These are phyloP conservation scores for Teunomyces aglyptinius DNA, from an alignment of 805 yeast species.

Conservation along the genomic window DNA sequence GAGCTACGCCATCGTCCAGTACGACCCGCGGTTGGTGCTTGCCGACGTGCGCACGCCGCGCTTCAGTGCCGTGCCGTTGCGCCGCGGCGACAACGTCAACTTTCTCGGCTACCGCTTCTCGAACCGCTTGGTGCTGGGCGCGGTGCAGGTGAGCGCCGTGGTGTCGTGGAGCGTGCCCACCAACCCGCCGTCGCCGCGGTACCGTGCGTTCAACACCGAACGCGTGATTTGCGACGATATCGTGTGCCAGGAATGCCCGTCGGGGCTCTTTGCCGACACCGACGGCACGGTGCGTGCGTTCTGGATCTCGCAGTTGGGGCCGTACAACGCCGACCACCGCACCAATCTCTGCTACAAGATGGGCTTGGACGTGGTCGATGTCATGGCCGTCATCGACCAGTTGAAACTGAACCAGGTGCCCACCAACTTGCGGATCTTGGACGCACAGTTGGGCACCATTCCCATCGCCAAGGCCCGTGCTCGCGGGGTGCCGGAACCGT, in stretches of 20 bases:
- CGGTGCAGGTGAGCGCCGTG: slow-evolving; percentile 74
- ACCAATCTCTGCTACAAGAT: slow-evolving; percentile 65
- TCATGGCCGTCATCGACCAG: slow-evolving; percentile 53
- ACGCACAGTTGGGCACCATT: slow-evolving; percentile 71
- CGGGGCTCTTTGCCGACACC: slow-evolving; percentile 74
- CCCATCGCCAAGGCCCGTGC: slow-evolving; percentile 74
- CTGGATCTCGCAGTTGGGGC: slow-evolving; percentile 85
- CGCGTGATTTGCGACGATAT: slow-evolving; percentile 73
- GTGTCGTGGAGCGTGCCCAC: slow-evolving; percentile 73
- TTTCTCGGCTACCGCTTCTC: slow-evolving; percentile 80
- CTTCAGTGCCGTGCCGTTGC: slow-evolving; percentile 53
- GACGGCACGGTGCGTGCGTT: slow-evolving; percentile 81
- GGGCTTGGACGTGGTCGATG: slow-evolving; percentile 74
- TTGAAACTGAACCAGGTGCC: slow-evolving; percentile 54
- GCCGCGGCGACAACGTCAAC: slow-evolving; percentile 72
- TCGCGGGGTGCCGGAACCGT: slow-evolving; percentile 82
- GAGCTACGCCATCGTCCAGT: slow-evolving; percentile 79
- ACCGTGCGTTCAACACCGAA: slow-evolving; percentile 81
- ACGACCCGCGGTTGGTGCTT: slow-evolving; percentile 70
- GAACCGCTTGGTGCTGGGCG: slow-evolving; percentile 67
- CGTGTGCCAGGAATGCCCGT: slow-evolving; percentile 66
- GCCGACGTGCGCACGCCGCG: slow-evolving; percentile 73
- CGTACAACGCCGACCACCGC: slow-evolving; percentile 48
- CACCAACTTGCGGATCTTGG: slow-evolving; percentile 58
- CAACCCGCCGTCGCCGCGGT: slow-evolving; percentile 68